Conservation (phyloP, 768 basidiomycete genomes). For the Russula sp. region DNA sequence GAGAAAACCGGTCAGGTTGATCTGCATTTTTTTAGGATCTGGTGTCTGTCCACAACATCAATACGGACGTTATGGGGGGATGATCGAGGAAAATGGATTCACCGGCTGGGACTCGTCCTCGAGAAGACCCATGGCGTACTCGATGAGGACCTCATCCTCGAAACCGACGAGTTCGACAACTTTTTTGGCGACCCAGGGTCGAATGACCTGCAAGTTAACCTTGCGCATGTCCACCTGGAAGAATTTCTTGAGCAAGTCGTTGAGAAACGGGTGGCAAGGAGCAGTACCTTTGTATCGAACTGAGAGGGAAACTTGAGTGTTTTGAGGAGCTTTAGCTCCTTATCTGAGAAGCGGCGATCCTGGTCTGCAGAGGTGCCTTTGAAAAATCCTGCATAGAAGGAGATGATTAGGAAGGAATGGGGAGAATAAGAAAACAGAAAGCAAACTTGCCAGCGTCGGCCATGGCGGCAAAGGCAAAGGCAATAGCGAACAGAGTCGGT, state of each 20-base stretch:
- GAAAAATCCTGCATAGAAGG: conserved; percentile 55
- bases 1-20: conserved; percentile 88
- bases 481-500: neutral
- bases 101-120: conserved; percentile 85
- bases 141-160: conserved; percentile 95
- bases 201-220: conserved; percentile 86
- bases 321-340: conserved; percentile 85
- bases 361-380: conserved; percentile 88
- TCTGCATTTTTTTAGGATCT: conserved; percentile 94
- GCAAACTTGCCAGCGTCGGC: conserved; percentile 20
- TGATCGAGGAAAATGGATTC: conserved; percentile 24
- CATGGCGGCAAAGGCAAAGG: conserved; percentile 4
- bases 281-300: conserved; percentile 74
- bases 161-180: conserved; percentile 85
- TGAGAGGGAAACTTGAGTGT: conserved; percentile 84
- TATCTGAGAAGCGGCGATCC: conserved; percentile 90
- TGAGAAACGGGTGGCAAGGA: neutral
- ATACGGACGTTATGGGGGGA: neutral
- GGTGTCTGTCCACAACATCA: conserved; percentile 48
- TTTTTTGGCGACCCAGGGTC: conserved; percentile 94
- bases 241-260: neutral
- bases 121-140: conserved; percentile 91
- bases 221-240: conserved; percentile 87
- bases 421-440: neutral
- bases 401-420: neutral